A percentile compares a stretch with the other conserved stretches of the same genome.
phyloP scores from a whole-genome alignment of 202 grass and related monocot genomes.

The Musa balbisiana region DNA sequence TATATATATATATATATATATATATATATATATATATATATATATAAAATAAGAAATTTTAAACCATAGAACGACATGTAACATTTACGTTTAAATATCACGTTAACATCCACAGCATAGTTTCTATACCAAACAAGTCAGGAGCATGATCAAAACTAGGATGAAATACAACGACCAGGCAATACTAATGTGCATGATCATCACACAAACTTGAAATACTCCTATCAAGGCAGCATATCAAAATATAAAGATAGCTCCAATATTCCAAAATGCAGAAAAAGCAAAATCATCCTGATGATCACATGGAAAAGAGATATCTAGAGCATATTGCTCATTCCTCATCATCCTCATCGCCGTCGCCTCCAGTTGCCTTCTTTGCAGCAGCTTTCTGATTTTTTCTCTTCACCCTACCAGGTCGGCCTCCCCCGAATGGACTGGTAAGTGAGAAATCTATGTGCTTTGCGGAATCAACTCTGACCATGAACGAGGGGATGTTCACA shows the following conservation, averaged over 20 bases:
- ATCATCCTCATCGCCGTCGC: neutral
- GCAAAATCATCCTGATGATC: neutral
- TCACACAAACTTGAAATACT: too few relatives aligned
- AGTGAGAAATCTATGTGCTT: conserved; percentile 12
- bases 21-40: too few relatives aligned
- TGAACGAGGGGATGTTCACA: conserved; percentile 4
- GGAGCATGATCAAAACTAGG: too few relatives aligned
- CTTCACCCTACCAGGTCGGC: conserved; percentile 7
- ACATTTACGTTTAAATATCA: too few relatives aligned
- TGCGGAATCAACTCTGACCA: conserved; percentile 12
- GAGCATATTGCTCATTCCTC: neutral
- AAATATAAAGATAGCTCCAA: neutral
- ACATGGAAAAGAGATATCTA: neutral
- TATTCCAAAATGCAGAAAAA: neutral
- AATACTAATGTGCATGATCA: too few relatives aligned
- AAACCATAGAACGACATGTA: too few relatives aligned
- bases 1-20: too few relatives aligned
- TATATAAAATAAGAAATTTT: too few relatives aligned
- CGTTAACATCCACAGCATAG: too few relatives aligned
- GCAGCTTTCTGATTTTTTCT: conserved; percentile 8
- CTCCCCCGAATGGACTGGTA: conserved; percentile 5
- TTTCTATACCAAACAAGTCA: too few relatives aligned
- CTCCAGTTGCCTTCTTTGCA: conserved; percentile 5
- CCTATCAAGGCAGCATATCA: neutral
- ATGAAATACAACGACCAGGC: too few relatives aligned